Conservation (phyloP, 768 basidiomycete species). For the Leccinum truebloodii region DNA sequence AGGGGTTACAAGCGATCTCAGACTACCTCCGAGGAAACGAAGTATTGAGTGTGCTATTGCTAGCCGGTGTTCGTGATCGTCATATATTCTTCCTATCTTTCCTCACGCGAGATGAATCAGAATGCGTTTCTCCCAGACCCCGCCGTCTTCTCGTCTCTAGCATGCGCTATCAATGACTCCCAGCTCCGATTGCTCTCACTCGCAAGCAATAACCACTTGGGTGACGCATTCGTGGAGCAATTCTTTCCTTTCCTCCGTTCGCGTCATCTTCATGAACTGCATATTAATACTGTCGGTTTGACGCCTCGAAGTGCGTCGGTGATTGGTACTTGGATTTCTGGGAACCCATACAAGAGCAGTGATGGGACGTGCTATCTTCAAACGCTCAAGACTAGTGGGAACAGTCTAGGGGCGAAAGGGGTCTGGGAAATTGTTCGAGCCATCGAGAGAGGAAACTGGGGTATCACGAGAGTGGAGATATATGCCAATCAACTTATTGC, state of each 20-base stretch:
- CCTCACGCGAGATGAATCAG: constrained; percentile 31
- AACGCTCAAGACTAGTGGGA: constrained; percentile 57
- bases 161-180: constrained; percentile 54
- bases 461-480: constrained; percentile 50
- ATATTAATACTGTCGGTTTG: constrained; percentile 50
- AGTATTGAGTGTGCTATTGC: constrained; percentile 45
- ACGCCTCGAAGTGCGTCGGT: constrained; percentile 43
- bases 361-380: constrained; percentile 42
- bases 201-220: constrained; percentile 47
- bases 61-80: constrained; percentile 52
- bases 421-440: constrained; percentile 49
- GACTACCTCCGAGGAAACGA: constrained; percentile 51
- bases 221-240: constrained; percentile 47
- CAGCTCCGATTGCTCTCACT: constrained; percentile 51
- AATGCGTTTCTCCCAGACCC: constrained; percentile 43
- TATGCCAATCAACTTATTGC: constrained; percentile 42
- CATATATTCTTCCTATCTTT: not conserved
- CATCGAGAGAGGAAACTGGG: constrained; percentile 50
- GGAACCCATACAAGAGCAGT: constrained; percentile 19
- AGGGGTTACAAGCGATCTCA: constrained; percentile 51
- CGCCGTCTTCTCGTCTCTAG: constrained; percentile 39
- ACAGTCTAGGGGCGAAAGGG: constrained; percentile 49
- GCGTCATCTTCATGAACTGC: constrained; percentile 50
- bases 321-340: constrained; percentile 53
- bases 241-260: constrained; percentile 54